phyloP scores from a whole-genome alignment of 2,329 filamentous ascomycete species.

The Sporothrix brunneoviolacea region DNA sequence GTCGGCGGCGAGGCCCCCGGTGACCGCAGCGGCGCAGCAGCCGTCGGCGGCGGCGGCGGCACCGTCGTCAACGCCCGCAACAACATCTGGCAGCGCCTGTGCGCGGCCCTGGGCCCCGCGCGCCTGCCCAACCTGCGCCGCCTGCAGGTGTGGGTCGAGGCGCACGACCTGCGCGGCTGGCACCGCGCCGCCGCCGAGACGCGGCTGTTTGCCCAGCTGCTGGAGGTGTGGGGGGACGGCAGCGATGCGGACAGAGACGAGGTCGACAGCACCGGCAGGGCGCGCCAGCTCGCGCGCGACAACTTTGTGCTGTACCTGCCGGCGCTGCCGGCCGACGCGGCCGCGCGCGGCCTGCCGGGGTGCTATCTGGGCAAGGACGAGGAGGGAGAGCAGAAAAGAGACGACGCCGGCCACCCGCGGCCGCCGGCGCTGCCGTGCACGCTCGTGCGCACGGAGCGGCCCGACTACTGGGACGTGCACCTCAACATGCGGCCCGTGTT shows the following conservation, averaged over 20 bases:
- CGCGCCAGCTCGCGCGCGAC: too few species aligned
- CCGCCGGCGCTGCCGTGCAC: slow-evolving; percentile 2
- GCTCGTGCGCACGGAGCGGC: slow-evolving; percentile 2
- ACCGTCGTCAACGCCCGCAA: slow-evolving; percentile 8
- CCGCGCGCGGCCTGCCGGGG: background rate
- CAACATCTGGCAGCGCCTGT: slow-evolving; percentile 25
- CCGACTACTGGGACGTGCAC: slow-evolving; percentile 5
- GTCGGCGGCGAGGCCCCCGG: too few species aligned
- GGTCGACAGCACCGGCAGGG: too few species aligned
- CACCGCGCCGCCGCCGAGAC: slow-evolving; percentile 25
- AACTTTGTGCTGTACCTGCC: slow-evolving; percentile 8
- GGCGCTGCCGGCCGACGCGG: background rate
- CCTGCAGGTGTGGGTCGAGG: slow-evolving; percentile 25
- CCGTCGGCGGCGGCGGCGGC: background rate
- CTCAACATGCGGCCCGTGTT: slow-evolving; percentile 2
- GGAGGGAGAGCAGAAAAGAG: background rate
- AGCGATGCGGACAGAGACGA: background rate
- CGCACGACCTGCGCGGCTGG: slow-evolving; percentile 25
- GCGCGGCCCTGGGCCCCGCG: slow-evolving; percentile 17
- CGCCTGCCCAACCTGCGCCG: slow-evolving; percentile 18
- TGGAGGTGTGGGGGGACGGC: background rate
- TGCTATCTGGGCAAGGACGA: slow-evolving; percentile 2
- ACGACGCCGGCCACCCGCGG: background rate
- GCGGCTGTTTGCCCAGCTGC: slow-evolving; percentile 21
- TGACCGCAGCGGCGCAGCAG: too few species aligned